Base-by-base conservation (phyloP, 2,329 filamentous ascomycete species). In the Paracoccidioides lutzii region DNA sequence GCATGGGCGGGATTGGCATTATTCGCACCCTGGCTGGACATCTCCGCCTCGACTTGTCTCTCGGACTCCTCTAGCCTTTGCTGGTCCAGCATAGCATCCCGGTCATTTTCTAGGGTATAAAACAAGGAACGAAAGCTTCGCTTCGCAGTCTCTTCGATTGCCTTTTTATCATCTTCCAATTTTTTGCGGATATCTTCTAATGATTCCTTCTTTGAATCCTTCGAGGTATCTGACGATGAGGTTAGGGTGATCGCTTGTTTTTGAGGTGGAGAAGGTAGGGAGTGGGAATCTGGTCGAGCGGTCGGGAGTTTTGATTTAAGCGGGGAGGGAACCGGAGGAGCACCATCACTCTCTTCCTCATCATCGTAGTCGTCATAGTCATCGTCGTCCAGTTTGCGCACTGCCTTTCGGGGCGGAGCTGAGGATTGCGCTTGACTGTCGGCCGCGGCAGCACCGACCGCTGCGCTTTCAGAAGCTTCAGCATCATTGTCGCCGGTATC, bases 31-130 rank as follows among this genome's bases (percentile, higher is more conserved):
- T 79, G 75, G 37, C 79, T 78, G 35, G 90, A 90, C 78, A 95
- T 93, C 72, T 98, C 93, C 12, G 90, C 90, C 70, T 97, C 91
- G 8, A 97, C 85, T 69, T 95, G 90, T 68, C 94, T 87, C 69
- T 98, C 93, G 1, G 94, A 90, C 69, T 97, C 93, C 67, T 98
- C 93, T 32, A 98, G 79, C 70, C 91, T 89, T 70, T 97, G 90
- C 71, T 98, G 93, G 70, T 98, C 93, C 56, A 97, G 74, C 93
- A 98, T 97, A 51, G 93, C 93, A 64, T 91, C 89, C 55, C 88
- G 82, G 68, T 98, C 93, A 68, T 91, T 93, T 71, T 98, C 93
- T 37, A 97, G 78, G 1, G 93, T 96, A 70, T 95, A 91, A 71
- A 97, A 95, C 61, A 95, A 80, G 8, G 89, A 94, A 67, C 95